A percentile compares a stretch with the other conserved stretches of the same genome.
Conservation (phyloP, 1,139 yeast species). For the Sugiyamaella pinicola region DNA sequence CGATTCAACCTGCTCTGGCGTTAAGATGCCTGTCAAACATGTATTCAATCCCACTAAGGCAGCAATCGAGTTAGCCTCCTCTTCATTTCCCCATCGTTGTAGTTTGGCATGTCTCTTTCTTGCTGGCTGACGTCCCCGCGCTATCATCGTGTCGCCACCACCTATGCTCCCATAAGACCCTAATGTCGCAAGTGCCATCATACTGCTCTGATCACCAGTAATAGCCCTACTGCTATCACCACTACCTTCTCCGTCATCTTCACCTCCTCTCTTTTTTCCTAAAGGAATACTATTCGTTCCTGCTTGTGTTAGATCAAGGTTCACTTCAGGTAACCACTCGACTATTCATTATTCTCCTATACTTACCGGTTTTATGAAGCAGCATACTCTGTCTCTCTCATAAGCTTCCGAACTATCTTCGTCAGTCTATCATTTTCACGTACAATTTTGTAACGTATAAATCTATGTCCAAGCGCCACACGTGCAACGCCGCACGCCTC, state of each 20-base stretch:
- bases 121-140: constrained; percentile 16
- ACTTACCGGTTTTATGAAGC: constrained; percentile 13
- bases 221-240: no score
- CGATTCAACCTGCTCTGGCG: constrained; percentile 85
- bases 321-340: no score
- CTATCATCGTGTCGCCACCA: constrained; percentile 13
- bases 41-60: constrained; percentile 45
- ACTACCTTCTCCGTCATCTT: constrained; percentile 21
- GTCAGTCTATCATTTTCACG: no score
- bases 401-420: no score
- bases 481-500: no score
- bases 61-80: constrained; percentile 39
- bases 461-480: no score
- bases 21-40: constrained; percentile 54
- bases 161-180: constrained; percentile 1
- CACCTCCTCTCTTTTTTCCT: constrained; percentile 31
- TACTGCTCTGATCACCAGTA: constrained; percentile 20
- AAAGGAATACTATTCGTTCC: constrained; percentile 40
- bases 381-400: no score
- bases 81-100: constrained; percentile 42
- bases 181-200: constrained; percentile 8
- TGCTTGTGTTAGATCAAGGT: constrained; percentile 15
- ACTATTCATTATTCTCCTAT: not conserved
- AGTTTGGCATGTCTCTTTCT: constrained; percentile 24
- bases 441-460: no score